These are phyloP conservation scores for Trichosanthes cucumerina DNA, from an alignment of 306 rosid genomes.

Conservation along the genomic window DNA sequence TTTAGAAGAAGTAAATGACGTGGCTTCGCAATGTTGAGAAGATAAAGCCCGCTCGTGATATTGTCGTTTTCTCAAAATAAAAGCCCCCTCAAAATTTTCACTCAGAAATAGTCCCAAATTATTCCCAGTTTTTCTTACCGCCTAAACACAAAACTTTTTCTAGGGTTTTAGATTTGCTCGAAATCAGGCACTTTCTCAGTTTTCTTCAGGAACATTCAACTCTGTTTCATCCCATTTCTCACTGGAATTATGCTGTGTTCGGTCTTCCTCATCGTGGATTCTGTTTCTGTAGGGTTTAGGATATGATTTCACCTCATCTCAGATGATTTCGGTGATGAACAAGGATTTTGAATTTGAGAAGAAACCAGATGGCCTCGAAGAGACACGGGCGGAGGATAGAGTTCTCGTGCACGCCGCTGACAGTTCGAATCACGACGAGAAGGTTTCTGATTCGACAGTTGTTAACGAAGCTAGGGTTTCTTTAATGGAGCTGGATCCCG, in stretches of 20 bases:
- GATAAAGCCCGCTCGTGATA: background rate
- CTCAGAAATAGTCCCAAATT: background rate
- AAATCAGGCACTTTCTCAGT: background rate
- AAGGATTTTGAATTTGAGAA: conserved; percentile 28
- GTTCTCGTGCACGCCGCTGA: conserved; percentile 16
- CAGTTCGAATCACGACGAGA: conserved; percentile 15
- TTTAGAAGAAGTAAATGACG: background rate
- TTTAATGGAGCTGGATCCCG: conserved; percentile 27
- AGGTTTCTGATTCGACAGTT: conserved; percentile 3
- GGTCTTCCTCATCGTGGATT: background rate
- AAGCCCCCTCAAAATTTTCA: background rate
- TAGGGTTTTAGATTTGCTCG: conserved; percentile 14
- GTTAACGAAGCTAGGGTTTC: conserved; percentile 28
- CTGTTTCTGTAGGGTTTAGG: conserved; percentile 23
- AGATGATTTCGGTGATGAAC: conserved; percentile 42
- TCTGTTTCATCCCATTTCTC: background rate
- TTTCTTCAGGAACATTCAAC: background rate
- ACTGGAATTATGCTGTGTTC: background rate
- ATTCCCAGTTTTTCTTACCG: conserved; percentile 15
- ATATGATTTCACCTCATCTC: background rate
- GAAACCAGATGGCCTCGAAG: conserved; percentile 20
- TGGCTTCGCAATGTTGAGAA: background rate
- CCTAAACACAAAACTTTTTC: conserved; percentile 22
- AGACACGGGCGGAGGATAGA: conserved; percentile 14
- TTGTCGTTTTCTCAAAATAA: background rate